Evolutionary conservation across 345 rosid genomes (phyloP), one percentile per base, ranked within the genome.

Genomic region (Alliaria petiolata): DNA sequence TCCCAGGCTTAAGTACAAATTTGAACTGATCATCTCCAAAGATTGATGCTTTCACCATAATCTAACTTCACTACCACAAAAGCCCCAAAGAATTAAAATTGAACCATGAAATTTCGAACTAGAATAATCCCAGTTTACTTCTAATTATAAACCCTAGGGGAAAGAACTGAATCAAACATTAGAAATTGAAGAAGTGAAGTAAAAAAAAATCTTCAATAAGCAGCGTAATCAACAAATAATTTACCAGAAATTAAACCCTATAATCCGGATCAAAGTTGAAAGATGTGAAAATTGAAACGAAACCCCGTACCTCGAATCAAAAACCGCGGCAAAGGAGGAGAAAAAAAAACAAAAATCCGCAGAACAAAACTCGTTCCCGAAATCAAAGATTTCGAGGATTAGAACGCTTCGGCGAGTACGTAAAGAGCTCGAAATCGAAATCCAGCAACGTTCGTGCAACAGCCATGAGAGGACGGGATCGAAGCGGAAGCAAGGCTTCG

Each of bases 401-500:
- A 17, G 59, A 68, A 59, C 67, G 55, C 55, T 46, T 33, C 52
- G 55, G 15, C 5, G 52, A 58, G 72, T 53, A 66, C 43, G 62
- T 62, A 62, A 49, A 76, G 43, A 77, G 77, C 73, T 72, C 42
- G 71, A 71, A 85, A 79, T 83, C 87, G 82, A 82, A 84, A 79
- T 71, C 57, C 62, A 83, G 76, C 84, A 63, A 53, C 79, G 85
- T 80, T 80, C 79, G 67, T 30, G 74, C 82, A 65, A 67, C 34
- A 70, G 81, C 90, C 83, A 83, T 72, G 83, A 61, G 59, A 53
- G 78, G 87, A 71, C 72, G 85, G 79, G 77, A 83, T 67, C 72
- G 62, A 39, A 68, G 65, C 78, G 39, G 43, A 66, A 59, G 39
- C 73, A 42, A 66, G 38, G 61, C 44, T 34, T 61, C 78, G 66